Base-by-base conservation (phyloP, 2,329 filamentous ascomycete species). In the Ophiocordyceps camponoti-saundersi region DNA sequence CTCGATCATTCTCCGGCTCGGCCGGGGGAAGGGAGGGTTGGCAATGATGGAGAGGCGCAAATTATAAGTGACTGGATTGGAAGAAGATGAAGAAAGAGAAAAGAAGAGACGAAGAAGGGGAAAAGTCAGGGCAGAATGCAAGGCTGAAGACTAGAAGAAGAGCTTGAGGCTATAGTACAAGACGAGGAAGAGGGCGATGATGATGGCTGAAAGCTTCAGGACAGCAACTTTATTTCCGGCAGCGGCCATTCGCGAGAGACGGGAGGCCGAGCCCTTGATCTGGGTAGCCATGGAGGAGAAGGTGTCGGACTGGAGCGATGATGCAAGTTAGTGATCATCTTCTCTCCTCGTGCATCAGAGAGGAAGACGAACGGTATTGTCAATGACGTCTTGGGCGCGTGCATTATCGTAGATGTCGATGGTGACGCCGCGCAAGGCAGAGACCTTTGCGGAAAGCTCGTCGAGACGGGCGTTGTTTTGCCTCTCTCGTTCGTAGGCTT, bases 401-500 rank as follows among this genome's bases (percentile, higher is more conserved):
- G 92, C 92, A 62, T 92, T 88, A 67, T 96, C 89, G 73, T 96
- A 95, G 59, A 98, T 98, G 69, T 98, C 88, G 53, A 96, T 79
- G 41, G 92, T 98, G 45, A 98, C 87, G 64, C 85, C 85, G 59
- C 90, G 87, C 52, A 98, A 77, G 46, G 88, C 87, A 18, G 85
- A 85, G 47, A 96, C 89, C 69, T 98, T 98, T 53, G 79, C 76
- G 16, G 85, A 84, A 36, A 98, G 82, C 62, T 94, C 88, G 58
- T 90, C 82, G 48, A 98, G 84, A 56, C 90, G 88, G 54, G 85
- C 80, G 67, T 96, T 94, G 70, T 98, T 98, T 67, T 98, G 92
- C 61, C 77, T 75, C 68, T 87, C 82, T 62, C 82, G 81, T 68
- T 86, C 82, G 68, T 84, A 87, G 53, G 81, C 75, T 62, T 86